Base-by-base conservation (phyloP, 176 grass and related monocot species). In the Aegilops sharonensis region DNA sequence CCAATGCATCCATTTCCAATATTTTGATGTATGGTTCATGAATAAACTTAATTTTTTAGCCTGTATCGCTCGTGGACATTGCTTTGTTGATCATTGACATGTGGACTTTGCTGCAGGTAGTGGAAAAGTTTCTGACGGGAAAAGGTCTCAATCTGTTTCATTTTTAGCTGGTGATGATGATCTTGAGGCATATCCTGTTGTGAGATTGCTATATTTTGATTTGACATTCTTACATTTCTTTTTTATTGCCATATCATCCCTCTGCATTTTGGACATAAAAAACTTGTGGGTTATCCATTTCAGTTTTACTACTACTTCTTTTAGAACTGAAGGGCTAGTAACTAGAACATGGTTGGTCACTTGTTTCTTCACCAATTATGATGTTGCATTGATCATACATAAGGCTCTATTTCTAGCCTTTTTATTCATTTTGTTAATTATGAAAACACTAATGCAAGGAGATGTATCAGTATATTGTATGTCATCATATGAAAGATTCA, bases 101-200 rank as follows among this genome's bases (percentile, higher is more conserved):
- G 84, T n/a, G 7, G 23, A 74, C 86, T 85, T 80, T 88, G 69
- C 32, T 78, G 88, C 80, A 98, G 97, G 85, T 94, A 64, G 90
- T 90, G 6, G 61, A 83, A 15, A 95, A 94, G 45, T 95, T 94
- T 76, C 83, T 98, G 64, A 88, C 77, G 78, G 92, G 94, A 56
- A 94, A 85, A 60, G 87, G 94, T 57, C 66, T 98, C 43, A 87
- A 94, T 32, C 88, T 88, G 87, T 95, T 50, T 68, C 4, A 3
- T 89, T 96, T 66, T 85, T 90, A 82, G 83, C 79, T 62, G 89
- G 93, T 11, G 97, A 98, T 86, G 97, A 42, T 42, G 40, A 42
- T 42, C 87, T 98, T 29, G 97, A 96, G 42, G 94, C 94, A 72
- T 95, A 92, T 82, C 94, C 94, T 87, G 92, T 94, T 57, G 94